phyloP scores from a whole-genome alignment of 768 basidiomycete species.

The Trametes sanguinea region DNA sequence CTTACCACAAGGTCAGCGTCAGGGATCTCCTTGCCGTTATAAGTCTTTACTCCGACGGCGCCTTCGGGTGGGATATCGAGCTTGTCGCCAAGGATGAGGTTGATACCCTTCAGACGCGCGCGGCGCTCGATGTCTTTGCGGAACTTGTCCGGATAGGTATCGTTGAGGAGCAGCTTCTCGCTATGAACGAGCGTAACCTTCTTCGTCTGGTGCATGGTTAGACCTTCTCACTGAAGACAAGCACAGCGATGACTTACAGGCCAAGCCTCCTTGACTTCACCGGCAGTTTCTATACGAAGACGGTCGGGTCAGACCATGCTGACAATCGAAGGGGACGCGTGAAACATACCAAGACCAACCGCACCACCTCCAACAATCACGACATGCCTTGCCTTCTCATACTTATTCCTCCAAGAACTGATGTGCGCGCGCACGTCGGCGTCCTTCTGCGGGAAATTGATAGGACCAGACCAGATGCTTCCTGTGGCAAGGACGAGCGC shows the following conservation, averaged over 20 bases:
- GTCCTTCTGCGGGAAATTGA: constrained; percentile 44
- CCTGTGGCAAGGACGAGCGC: constrained; percentile 65
- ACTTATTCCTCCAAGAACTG: constrained; percentile 34
- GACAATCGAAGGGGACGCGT: neutral
- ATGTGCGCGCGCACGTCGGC: constrained; percentile 27
- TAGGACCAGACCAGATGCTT: constrained; percentile 51
- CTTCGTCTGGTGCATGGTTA: constrained; percentile 28
- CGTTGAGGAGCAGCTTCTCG: constrained; percentile 53
- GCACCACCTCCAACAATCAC: constrained; percentile 42
- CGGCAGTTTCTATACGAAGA: constrained; percentile 41
- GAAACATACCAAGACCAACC: constrained; percentile 42
- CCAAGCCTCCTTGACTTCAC: constrained; percentile 46
- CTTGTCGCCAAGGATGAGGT: constrained; percentile 53
- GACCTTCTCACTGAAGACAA: neutral
- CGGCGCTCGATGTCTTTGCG: constrained; percentile 48
- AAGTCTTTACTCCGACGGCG: constrained; percentile 45
- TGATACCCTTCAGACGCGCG: constrained; percentile 46
- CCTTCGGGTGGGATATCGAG: constrained; percentile 49
- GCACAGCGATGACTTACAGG: constrained; percentile 34
- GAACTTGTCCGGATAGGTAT: constrained; percentile 54
- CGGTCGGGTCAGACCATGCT: neutral
- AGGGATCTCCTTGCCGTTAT: constrained; percentile 48
- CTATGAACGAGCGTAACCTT: constrained; percentile 67
- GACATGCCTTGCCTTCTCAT: constrained; percentile 35
- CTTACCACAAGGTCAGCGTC: constrained; percentile 62